These are phyloP conservation scores for Lactarius akahatsu DNA, from an alignment of 768 basidiomycete genomes.

Conservation along the genomic window DNA sequence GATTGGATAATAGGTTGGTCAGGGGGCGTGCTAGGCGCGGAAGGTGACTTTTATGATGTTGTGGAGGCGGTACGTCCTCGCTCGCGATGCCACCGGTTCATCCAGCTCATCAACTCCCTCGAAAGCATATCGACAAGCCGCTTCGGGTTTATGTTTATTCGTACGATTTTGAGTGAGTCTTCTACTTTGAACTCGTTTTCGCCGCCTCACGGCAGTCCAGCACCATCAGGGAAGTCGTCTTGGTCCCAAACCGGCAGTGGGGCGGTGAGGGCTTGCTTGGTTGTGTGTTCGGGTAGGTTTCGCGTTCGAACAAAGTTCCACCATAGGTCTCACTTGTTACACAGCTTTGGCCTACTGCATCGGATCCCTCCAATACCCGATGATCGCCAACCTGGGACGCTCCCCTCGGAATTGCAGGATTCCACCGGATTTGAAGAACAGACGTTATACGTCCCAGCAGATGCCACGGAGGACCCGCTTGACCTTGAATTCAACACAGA, in stretches of 20 bases:
- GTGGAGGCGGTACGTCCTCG: constrained; percentile 76
- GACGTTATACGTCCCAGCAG: constrained; percentile 73
- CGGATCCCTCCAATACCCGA: constrained; percentile 81
- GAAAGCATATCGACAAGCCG: constrained; percentile 90
- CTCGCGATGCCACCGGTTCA: constrained; percentile 11
- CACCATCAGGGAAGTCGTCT: constrained; percentile 86
- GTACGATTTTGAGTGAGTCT: constrained; percentile 88
- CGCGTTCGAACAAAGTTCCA: background rate
- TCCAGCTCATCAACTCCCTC: background rate
- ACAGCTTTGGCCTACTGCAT: constrained; percentile 86
- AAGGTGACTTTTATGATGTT: constrained; percentile 95
- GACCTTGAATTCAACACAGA: constrained; percentile 34
- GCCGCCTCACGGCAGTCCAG: constrained; percentile 41
- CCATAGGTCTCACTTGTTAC: constrained; percentile 8
- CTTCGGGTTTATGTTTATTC: constrained; percentile 95
- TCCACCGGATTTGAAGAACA: constrained; percentile 57
- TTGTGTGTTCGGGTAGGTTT: constrained; percentile 87
- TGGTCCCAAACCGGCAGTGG: constrained; percentile 97
- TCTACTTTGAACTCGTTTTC: background rate
- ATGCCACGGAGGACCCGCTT: constrained; percentile 50
- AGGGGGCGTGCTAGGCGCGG: constrained; percentile 85
- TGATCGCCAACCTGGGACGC: constrained; percentile 54
- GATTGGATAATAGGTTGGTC: constrained; percentile 88
- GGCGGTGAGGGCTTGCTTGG: constrained; percentile 95
- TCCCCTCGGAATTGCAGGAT: constrained; percentile 56